phyloP scores from a whole-genome alignment of 345 rosid genomes.

The Erysimum cheiranthoides region DNA sequence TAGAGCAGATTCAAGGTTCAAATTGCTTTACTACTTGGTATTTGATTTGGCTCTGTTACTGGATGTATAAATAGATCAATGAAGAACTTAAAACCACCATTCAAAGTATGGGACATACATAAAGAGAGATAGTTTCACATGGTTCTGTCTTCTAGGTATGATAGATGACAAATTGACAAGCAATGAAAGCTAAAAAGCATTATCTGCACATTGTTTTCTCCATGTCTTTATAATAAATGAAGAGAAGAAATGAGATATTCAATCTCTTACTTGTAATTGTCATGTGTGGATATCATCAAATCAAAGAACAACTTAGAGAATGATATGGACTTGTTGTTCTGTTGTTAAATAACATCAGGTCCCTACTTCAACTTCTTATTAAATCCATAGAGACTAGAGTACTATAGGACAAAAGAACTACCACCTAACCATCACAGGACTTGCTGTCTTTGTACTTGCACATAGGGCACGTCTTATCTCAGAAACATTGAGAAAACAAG shows the following conservation, averaged over 20 bases:
- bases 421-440: constrained; percentile 19
- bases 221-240: constrained; percentile 3
- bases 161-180: constrained; percentile 2
- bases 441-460: neutral
- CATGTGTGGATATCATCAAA: constrained; percentile 30
- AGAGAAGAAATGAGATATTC: neutral
- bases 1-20: neutral
- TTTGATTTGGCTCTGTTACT: constrained; percentile 1
- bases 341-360: constrained; percentile 14
- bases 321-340: constrained; percentile 16
- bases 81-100: constrained; percentile 2
- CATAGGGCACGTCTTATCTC: neutral
- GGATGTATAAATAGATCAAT: constrained; percentile 22
- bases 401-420: constrained; percentile 18
- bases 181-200: neutral
- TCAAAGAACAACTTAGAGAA: constrained; percentile 13
- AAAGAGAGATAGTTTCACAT: constrained; percentile 9
- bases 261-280: neutral
- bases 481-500: constrained; percentile 36
- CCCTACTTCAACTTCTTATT: neutral
- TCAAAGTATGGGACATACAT: neutral
- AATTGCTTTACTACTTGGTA: constrained; percentile 18
- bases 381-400: constrained; percentile 1
- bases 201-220: neutral
- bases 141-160: constrained; percentile 32